Evolutionary conservation across 306 rosid species (phyloP), one percentile per base, ranked within the genome.

Genomic region (Myrica gale): DNA sequence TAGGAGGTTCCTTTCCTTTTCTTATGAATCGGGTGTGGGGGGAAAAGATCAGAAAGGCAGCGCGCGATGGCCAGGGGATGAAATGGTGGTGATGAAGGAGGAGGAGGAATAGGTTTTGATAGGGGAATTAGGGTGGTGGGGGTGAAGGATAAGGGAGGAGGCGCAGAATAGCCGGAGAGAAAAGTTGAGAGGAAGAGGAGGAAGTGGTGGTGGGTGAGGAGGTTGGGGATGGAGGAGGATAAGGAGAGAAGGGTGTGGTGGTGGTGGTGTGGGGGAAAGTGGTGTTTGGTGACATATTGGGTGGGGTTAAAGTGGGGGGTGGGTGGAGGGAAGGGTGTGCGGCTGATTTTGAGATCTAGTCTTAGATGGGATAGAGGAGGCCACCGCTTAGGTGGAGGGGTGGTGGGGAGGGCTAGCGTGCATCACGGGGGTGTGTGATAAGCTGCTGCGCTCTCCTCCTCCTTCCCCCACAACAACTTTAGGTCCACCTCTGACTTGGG

Each of bases 301-400:
- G 74, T 78, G 12, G 84, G 85, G 80, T 76, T 69, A 78, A 53
- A 78, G 53, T 45, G 82, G 66, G 83, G 66, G 62, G 57, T 69
- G 7, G 80, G 47, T 21, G 63, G 78, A 26, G 80, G 72, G 90
- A 68, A 90, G 89, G 16, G 90, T 78, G 87, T 79, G 91, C 95
- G 91, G 92, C 90, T 77, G 96, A 82, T 61, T 83, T 84, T 79
- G 89, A 91, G 97, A 91, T 89, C 88, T 84, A 85, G 80, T 48
- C 53, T 48, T 48, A 48, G 53, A 48, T 73, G 88, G 90, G 85
- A 68, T 88, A 78, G 86, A 84, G 86, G 90, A 79, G 92, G 89
- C 91, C 96, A 90, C 97, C 96, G 93, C 88, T 81, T 84, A 83
- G 92, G 90, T 88, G 90, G 83, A 80, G 82, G 69, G 37, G 37